Base-by-base conservation (phyloP, 2,329 filamentous ascomycete species). In the Stemphylium beticola region DNA sequence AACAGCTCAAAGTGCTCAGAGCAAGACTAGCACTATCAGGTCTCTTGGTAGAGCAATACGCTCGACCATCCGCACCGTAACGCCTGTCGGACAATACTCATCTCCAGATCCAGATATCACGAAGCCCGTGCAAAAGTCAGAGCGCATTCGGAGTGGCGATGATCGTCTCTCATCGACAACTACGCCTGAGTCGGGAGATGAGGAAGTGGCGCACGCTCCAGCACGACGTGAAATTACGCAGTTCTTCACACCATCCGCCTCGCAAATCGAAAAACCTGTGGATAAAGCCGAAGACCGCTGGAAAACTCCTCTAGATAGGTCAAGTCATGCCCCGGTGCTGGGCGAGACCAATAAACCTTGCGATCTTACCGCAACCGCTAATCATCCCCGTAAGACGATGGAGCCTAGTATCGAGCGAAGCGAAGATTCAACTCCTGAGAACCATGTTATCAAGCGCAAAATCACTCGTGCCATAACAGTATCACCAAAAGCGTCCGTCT, bases 281-380 rank as follows among this genome's bases (percentile, higher is more conserved):
- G 65, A 76, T 32, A 74, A 60, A 41, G 72, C 74, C 1, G 73
- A 76, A 39, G 72, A 73, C 31, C 68, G 78, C 18, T 81, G 79
- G 79, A 76, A 77, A 49, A 62, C 64, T 2, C 69, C 76, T 15
- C 63, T 81, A 4, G 72, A 78, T 10, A 72, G 75, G 40, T 58
- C 59, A 14, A 52, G 66, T 4, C 67, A 67, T 3, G 65, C 71
- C 2, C 62, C 65, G 10, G 65, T 69, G 31, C 65, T 68, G 6
- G 66, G 65, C n/a, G 68, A 74, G 26, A 65, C 62, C 4, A 58
- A 66, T n/a, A 55, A 65, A 24, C 60, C 60, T 5, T 65, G 58
- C 37, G 58, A 58, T 11, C 48, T 61, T 4, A 41, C 61, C 18
- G 55, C 55, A 3, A 53, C 63, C 11, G 18, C 37, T 26, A 42